Percentiles rank a stretch among this genome's conserved stretches.
These are phyloP conservation scores for Teunomyces kruisii DNA, from an alignment of 805 yeast species.

Conservation along the genomic window DNA sequence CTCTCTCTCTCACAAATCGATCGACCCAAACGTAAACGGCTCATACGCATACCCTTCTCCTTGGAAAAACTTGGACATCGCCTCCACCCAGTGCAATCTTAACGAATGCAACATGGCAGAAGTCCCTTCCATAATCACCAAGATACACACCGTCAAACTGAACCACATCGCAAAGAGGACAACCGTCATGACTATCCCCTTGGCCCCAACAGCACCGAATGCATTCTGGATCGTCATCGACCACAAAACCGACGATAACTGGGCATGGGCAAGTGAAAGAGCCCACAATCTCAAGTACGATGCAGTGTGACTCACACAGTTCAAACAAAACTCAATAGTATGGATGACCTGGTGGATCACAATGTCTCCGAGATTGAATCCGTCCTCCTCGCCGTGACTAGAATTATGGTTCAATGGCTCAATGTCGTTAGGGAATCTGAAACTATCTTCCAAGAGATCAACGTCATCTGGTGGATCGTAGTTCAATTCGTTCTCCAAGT, in stretches of 20 bases:
- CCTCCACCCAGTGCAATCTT: slow-evolving; percentile 98
- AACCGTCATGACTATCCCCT: slow-evolving; percentile 75
- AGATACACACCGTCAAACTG: slow-evolving; percentile 80
- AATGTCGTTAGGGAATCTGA: slow-evolving; percentile 35
- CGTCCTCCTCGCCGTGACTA: slow-evolving; percentile 52
- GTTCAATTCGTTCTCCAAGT: slow-evolving; percentile 10
- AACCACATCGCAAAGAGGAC: slow-evolving; percentile 94
- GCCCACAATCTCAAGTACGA: slow-evolving; percentile 97
- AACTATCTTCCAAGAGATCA: slow-evolving; percentile 14
- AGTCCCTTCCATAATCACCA: slow-evolving; percentile 98
- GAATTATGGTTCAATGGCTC: slow-evolving; percentile 34
- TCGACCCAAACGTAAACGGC: slow-evolving; percentile 69
- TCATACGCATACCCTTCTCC: slow-evolving; percentile 93
- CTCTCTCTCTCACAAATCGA: slow-evolving; percentile 6
- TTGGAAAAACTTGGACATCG: slow-evolving; percentile 96
- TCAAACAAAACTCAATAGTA: slow-evolving; percentile 95
- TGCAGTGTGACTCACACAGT: slow-evolving; percentile 98
- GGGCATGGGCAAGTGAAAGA: slow-evolving; percentile 93
- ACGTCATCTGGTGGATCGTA: slow-evolving; percentile 25
- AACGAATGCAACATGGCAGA: slow-evolving; percentile 99
- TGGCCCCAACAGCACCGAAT: slow-evolving; percentile 60
- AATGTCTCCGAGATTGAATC: slow-evolving; percentile 82
- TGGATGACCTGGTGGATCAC: slow-evolving; percentile 97
- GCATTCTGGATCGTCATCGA: slow-evolving; percentile 86
- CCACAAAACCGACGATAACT: slow-evolving; percentile 94